phyloP scores from a whole-genome alignment of 805 yeast genomes.

The Tetrapisispora fleetii region DNA sequence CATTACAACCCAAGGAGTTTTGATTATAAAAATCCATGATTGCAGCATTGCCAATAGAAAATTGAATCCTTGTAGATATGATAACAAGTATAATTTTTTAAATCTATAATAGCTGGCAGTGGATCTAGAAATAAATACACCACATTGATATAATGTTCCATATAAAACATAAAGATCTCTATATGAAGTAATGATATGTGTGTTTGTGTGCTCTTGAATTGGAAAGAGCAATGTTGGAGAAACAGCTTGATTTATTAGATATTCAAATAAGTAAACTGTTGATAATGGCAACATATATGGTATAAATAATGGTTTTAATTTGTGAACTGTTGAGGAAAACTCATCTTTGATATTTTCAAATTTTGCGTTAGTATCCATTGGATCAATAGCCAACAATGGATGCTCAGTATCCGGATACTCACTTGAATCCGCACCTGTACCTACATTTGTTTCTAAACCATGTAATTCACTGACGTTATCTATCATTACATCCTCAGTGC shows the following conservation, averaged over 20 bases:
- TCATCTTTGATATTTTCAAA: background rate
- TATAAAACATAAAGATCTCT: constrained; percentile 88
- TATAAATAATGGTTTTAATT: constrained; percentile 36
- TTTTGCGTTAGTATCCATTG: background rate
- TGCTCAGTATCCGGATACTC: background rate
- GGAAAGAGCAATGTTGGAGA: constrained; percentile 83
- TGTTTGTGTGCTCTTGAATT: constrained; percentile 28
- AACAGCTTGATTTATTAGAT: constrained; percentile 83
- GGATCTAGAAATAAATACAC: constrained; percentile 86
- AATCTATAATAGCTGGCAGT: constrained; percentile 61
- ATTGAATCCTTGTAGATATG: constrained; percentile 59
- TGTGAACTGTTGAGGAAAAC: constrained; percentile 16
- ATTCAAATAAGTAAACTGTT: constrained; percentile 78
- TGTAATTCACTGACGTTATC: background rate
- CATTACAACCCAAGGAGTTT: constrained; percentile 53
- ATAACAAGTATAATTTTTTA: constrained; percentile 46
- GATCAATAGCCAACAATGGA: background rate
- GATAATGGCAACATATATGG: constrained; percentile 81
- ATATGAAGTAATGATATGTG: constrained; percentile 56
- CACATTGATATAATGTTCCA: constrained; percentile 82
- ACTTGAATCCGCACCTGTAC: background rate
- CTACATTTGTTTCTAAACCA: too few species aligned
- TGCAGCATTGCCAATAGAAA: constrained; percentile 50
- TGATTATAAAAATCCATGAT: constrained; percentile 48
- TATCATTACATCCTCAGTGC: background rate